Conservation (phyloP, 2,329 filamentous ascomycete species). For the Aspergillus pseudoterreus region DNA sequence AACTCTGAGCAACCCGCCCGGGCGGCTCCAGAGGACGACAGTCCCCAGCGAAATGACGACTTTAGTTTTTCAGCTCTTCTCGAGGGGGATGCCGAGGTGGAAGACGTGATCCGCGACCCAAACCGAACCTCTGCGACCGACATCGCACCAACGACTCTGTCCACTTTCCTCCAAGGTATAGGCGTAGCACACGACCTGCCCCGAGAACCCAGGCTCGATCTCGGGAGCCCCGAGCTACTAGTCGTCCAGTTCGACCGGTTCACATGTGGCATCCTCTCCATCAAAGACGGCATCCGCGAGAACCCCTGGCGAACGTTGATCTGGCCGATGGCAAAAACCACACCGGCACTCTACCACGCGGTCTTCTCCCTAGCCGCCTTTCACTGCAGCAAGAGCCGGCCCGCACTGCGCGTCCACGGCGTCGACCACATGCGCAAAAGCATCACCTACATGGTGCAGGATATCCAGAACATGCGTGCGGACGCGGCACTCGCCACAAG, state of each 20-base stretch:
- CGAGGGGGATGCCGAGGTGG: conserved; percentile 45
- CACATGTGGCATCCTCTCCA: conserved; percentile 67
- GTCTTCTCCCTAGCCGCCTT: conserved; percentile 67
- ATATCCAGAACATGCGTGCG: conserved; percentile 60
- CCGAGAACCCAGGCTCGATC: conserved; percentile 46
- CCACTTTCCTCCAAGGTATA: conserved; percentile 22
- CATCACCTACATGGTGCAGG: conserved; percentile 56
- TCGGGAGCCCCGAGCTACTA: conserved; percentile 58
- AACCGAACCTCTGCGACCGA: conserved; percentile 22
- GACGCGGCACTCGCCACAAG: conserved; percentile 68
- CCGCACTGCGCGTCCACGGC: conserved; percentile 57
- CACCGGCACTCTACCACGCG: conserved; percentile 64
- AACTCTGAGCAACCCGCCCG: conserved; percentile 7
- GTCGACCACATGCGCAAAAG: conserved; percentile 67
- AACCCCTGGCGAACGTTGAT: conserved; percentile 69
- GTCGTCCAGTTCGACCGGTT: conserved; percentile 61
- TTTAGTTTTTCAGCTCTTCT: conserved; percentile 31
- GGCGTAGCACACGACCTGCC: conserved; percentile 31
- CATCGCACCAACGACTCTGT: conserved; percentile 28
- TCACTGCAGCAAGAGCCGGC: conserved; percentile 58
- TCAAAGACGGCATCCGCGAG: conserved; percentile 65
- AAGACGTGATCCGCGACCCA: conserved; percentile 51
- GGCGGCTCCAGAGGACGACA: conserved; percentile 6
- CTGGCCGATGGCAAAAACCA: conserved; percentile 64
- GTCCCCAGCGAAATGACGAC: conserved; percentile 8